A percentile compares a stretch with the other conserved stretches of the same genome.
These are phyloP conservation scores for Malania oleifera DNA, from an alignment of 164 flowering plant genomes.

Conservation along the genomic window DNA sequence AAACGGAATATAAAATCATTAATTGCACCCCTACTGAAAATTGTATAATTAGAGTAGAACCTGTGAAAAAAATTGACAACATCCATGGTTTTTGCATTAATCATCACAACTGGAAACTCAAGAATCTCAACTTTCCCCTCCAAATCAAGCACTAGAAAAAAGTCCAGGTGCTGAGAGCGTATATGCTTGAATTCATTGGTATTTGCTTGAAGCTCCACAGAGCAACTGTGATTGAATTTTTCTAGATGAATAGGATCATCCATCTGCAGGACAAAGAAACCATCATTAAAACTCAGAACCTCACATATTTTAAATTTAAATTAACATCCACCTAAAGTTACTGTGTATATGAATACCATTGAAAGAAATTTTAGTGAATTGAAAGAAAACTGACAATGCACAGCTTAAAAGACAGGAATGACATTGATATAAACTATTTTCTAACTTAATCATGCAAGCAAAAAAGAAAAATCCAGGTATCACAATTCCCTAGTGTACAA, in stretches of 20 bases:
- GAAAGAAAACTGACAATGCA: too few relatives aligned
- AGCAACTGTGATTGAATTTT: conserved; percentile 66
- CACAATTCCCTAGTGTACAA: too few relatives aligned
- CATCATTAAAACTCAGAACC: too few relatives aligned
- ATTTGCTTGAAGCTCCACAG: conserved; percentile 40
- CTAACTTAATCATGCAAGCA: too few relatives aligned
- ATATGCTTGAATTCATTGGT: conserved; percentile 19
- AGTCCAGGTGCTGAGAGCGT: conserved; percentile 53
- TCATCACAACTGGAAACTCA: conserved; percentile 82
- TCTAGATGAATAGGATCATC: conserved; percentile 67
- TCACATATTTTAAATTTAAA: too few relatives aligned
- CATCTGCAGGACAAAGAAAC: conserved; percentile 42
- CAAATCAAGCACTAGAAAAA: conserved; percentile 87
- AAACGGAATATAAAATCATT: background rate
- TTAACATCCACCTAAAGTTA: too few relatives aligned
- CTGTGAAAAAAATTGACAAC: conserved; percentile 88
- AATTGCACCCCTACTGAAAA: background rate
- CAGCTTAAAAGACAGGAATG: too few relatives aligned
- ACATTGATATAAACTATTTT: too few relatives aligned
- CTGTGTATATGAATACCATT: too few relatives aligned
- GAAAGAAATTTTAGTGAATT: too few relatives aligned
- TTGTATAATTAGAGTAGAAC: conserved; percentile 23
- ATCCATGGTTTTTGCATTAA: conserved; percentile 64
- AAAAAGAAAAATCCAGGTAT: too few relatives aligned
- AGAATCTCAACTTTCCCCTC: conserved; percentile 97